Evolutionary conservation across 1,139 yeast genomes (phyloP).

Genomic region (Kluyveromyces sp.): DNA sequence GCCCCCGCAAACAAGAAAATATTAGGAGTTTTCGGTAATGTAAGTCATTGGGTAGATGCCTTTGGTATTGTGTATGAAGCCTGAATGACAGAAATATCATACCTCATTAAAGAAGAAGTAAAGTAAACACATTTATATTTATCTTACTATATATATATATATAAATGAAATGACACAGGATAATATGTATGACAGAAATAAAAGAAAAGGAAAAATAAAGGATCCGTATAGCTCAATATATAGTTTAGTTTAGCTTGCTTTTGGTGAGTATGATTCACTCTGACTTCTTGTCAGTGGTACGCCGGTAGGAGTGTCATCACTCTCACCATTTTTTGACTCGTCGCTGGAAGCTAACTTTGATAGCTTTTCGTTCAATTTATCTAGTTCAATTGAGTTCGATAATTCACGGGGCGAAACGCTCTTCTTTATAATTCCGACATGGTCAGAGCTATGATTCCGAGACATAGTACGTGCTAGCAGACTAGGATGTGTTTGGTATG

Average conservation of each 20-base stretch:
- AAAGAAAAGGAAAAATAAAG: background rate
- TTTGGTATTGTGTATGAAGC: constrained; percentile 43
- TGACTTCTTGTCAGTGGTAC: constrained; percentile 8
- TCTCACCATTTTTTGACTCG: background rate
- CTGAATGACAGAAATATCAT: background rate
- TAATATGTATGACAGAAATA: background rate
- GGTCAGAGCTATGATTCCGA: constrained; percentile 3
- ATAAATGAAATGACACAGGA: background rate
- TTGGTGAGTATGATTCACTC: constrained; percentile 5
- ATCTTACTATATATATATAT: background rate
- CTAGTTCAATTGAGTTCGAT: constrained; percentile 22
- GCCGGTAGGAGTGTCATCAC: background rate
- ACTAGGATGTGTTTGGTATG: constrained; percentile 8
- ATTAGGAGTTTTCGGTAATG: constrained; percentile 62
- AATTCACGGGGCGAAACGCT: constrained; percentile 4
- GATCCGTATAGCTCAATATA: background rate
- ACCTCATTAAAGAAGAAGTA: background rate
- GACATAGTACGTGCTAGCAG: constrained; percentile 7
- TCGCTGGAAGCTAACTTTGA: constrained; percentile 15
- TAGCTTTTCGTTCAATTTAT: constrained; percentile 28
- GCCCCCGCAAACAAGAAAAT: constrained; percentile 54
- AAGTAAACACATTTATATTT: background rate
- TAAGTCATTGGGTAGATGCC: constrained; percentile 65
- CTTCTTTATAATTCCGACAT: constrained; percentile 1
- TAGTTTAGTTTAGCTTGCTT: background rate